Evolutionary conservation across 345 rosid species (phyloP).

Genomic region (Litchi chinensis): DNA sequence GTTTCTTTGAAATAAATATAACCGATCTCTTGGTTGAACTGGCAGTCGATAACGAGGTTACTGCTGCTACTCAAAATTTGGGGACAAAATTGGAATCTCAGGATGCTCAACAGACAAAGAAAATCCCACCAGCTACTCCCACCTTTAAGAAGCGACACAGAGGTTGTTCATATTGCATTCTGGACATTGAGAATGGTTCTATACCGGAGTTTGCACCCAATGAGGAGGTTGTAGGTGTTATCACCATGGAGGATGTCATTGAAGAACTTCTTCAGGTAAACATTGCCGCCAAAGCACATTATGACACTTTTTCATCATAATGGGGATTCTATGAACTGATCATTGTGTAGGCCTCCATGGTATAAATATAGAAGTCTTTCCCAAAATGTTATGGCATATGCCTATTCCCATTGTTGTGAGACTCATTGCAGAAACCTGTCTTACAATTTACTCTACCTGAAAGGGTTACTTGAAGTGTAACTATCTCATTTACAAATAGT

Average conservation of each 20-base stretch:
- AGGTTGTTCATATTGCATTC: conserved; percentile 88
- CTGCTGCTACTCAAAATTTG: conserved; percentile 22
- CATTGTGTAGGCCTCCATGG: neutral
- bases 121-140: conserved; percentile 53
- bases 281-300: neutral
- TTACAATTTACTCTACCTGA: conserved; percentile 3
- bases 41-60: conserved; percentile 32
- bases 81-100: conserved; percentile 39
- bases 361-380: neutral
- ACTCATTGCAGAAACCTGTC: neutral
- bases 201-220: conserved; percentile 63
- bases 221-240: conserved; percentile 89
- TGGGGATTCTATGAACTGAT: neutral
- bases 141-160: conserved; percentile 82
- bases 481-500: neutral
- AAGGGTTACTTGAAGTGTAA: neutral
- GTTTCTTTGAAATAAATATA: conserved; percentile 14
- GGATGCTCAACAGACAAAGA: conserved; percentile 44
- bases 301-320: neutral
- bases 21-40: conserved; percentile 1
- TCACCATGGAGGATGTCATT: conserved; percentile 94
- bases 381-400: neutral
- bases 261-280: conserved; percentile 98
- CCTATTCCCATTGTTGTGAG: neutral
- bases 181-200: conserved; percentile 75